Evolutionary conservation across 164 flowering plant genomes (phyloP).

Genomic region (Kalanchoe fedtschenkoi): DNA sequence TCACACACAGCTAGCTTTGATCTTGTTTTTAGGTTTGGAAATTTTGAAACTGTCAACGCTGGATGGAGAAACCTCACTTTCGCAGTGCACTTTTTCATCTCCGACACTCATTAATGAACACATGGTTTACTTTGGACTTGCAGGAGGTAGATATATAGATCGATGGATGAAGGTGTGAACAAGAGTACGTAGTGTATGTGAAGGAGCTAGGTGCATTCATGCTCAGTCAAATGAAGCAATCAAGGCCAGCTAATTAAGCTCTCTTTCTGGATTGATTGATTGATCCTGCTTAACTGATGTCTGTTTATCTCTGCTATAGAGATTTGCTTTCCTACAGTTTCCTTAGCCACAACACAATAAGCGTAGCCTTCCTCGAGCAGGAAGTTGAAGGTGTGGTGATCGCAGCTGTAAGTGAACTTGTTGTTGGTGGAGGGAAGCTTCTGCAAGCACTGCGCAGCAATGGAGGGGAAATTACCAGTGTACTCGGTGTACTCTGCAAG

Average conservation of each 20-base stretch:
- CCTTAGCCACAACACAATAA: constrained; percentile 84
- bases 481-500: too few relatives aligned
- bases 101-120: constrained; percentile 3
- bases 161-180: not conserved
- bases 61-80: not conserved
- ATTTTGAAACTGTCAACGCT: not conserved
- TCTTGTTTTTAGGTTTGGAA: not conserved
- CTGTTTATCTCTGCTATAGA: too few relatives aligned
- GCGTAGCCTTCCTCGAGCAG: constrained; percentile 75
- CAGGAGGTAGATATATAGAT: too few relatives aligned
- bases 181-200: not conserved
- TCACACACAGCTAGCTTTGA: not conserved
- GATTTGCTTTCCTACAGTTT: too few relatives aligned
- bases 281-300: not conserved
- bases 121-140: not conserved
- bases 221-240: not conserved
- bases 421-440: too few relatives aligned
- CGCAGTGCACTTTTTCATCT: not conserved
- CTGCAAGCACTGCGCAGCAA: too few relatives aligned
- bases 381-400: constrained; percentile 74
- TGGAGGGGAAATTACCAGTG: too few relatives aligned
- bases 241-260: not conserved
- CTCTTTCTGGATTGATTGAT: not conserved
- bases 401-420: too few relatives aligned
- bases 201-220: not conserved